These are phyloP conservation scores for Erysimum cheiranthoides DNA, from an alignment of 345 rosid species.

Conservation along the genomic window DNA sequence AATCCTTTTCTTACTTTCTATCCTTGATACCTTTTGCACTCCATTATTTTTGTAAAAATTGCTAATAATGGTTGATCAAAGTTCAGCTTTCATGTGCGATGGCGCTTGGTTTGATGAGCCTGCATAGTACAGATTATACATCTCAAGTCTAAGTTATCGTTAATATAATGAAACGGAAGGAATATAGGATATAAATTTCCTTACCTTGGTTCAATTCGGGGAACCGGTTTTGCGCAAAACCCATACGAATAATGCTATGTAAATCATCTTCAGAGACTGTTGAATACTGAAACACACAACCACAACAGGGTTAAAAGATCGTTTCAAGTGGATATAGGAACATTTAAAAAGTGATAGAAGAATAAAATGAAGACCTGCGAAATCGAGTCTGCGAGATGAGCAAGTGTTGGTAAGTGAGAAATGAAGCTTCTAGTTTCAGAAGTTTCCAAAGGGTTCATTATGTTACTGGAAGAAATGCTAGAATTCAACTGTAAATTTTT, in stretches of 20 bases:
- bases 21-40: constrained; percentile 35
- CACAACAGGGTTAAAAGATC: background rate
- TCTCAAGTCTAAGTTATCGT: constrained; percentile 4
- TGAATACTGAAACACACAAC: constrained; percentile 50
- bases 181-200: background rate
- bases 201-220: constrained; percentile 52
- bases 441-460: constrained; percentile 54
- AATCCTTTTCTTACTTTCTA: constrained; percentile 43
- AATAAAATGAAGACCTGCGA: constrained; percentile 53
- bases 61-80: constrained; percentile 53
- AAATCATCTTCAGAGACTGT: constrained; percentile 73
- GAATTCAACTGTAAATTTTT: constrained; percentile 42
- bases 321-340: background rate
- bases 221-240: constrained; percentile 57
- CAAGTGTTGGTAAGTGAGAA: constrained; percentile 55
- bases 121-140: constrained; percentile 46
- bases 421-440: constrained; percentile 48
- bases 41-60: constrained; percentile 20
- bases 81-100: constrained; percentile 62
- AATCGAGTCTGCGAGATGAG: constrained; percentile 50
- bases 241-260: constrained; percentile 81
- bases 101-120: constrained; percentile 56
- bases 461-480: constrained; percentile 48
- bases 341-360: background rate
- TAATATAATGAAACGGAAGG: background rate